These are phyloP conservation scores for Aquilaria malaccensis DNA, from an alignment of 345 rosid species.

Conservation along the genomic window DNA sequence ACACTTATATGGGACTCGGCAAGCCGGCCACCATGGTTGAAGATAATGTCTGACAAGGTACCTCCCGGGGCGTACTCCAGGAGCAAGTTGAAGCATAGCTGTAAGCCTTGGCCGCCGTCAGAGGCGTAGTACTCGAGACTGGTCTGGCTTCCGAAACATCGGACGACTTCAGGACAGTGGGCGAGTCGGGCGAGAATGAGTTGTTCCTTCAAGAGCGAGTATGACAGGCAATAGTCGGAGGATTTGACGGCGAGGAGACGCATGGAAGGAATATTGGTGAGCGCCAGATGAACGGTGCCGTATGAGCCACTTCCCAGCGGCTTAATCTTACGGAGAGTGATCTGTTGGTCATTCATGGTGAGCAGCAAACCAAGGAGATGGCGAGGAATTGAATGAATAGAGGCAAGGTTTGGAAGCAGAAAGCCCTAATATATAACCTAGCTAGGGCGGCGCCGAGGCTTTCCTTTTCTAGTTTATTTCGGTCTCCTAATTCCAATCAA, in stretches of 20 bases:
- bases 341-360: no score
- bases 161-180: slow-evolving; percentile 49
- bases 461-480: no score
- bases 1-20: slow-evolving; percentile 34
- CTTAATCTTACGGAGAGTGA: no score
- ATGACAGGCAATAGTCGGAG: slow-evolving; percentile 28
- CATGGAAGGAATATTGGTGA: slow-evolving; percentile 11
- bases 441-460: no score
- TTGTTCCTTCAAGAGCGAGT: slow-evolving; percentile 32
- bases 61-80: slow-evolving; percentile 67
- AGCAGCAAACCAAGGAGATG: no score
- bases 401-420: no score
- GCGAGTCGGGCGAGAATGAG: slow-evolving; percentile 24
- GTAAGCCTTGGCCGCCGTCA: slow-evolving; percentile 32
- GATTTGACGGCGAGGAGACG: slow-evolving; percentile 48
- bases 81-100: slow-evolving; percentile 41
- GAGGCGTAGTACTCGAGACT: slow-evolving; percentile 21
- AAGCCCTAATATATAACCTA: no score
- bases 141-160: slow-evolving; percentile 39
- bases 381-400: no score
- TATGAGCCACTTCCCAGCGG: slow-evolving; percentile 27
- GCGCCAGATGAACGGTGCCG: slow-evolving; percentile 41
- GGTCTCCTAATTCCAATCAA: no score
- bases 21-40: slow-evolving; percentile 27
- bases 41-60: slow-evolving; percentile 40